Evolutionary conservation across 441 rosid species (phyloP), one percentile per base, ranked within the genome.

Genomic region (Pelargonium cotyledonis): DNA sequence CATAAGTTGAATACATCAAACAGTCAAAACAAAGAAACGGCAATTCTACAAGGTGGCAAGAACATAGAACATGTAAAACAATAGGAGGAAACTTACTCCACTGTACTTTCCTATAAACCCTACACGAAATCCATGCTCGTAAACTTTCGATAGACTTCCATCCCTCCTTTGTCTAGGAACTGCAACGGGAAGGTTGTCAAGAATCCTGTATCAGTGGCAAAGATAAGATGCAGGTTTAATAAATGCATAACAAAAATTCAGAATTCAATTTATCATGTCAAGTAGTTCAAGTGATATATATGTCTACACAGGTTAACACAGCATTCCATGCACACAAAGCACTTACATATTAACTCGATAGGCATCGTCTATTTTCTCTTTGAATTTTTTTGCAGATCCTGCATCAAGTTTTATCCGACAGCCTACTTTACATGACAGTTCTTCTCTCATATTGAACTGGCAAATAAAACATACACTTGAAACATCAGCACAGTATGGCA

Each of bases 161-260:
- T 67, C 75, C 40, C 67, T 61, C 65, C 74, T 55, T 67, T 72
- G 70, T 26, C 70, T 60, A 15, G 61, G 75, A 72, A 72, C 63
- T 43, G 70, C 75, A 64, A 72, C 66, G 5, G 75, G 75, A 35
- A 72, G 75, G 68, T 72, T 60, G 46, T 72, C 75, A 23, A 72
- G 57, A 55, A 66, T 67, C 70, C 69, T 71, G 31, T 38, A 43
- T 46, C 44, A 41, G 9, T 41, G 44, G 44, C 44, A 41, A 41
- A 41, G 9, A 23, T 41, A 26, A 12, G 16, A 23, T 66, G 35
- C 4, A 19, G 6, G 11, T 19, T 7, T 16, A 6, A 4, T 2
- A 58, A 35, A 31, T 23, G 26, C 26, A 23, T 0, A 23, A 23
- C 26, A 23, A 23, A 23, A 23, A 23, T 23, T 23, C 26, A 41